Evolutionary conservation across 352 stramenopile species (phyloP), one percentile per base, ranked within the genome.

Genomic region (Phytophthora parvispora): DNA sequence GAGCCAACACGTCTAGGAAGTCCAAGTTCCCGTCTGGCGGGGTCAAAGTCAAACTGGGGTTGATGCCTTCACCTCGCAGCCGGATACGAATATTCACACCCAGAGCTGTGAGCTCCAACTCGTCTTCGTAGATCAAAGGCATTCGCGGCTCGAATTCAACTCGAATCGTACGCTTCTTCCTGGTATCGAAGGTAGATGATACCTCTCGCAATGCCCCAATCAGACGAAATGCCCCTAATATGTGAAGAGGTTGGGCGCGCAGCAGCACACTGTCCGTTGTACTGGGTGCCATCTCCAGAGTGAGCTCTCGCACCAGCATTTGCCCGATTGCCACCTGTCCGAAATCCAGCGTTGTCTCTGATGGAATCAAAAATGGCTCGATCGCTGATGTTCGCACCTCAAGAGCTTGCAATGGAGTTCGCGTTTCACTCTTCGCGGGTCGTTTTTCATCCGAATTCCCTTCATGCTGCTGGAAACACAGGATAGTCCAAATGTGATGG

Each of bases 271-370:
- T 66, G 18, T 82, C 80, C 1, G 45, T 47, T 1, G 54, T 29
- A 20, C 5, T 27, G 3, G 53, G 69, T 79, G 28, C 78, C 42
- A 73, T 92, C 4, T 79, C 81, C 8, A 98, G 57, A 20, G 59
- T 71, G n/a, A 98, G 53, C 20, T 92, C 78, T 6, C 83, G 72
- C 1, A 86, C 50, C 10, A 87, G 72, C 6, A 70, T 74, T 53
- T 93, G 86, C 2, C 91, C 92, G 15, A 98, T 93, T 22, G 93
- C 90, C 6, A 98, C 86, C 53, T 97, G 91, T 9, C 87, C 91
- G 68, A 97, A 98, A 32, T 88, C 73, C 15, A 98, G 60, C 1
- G 60, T 62, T 0, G 76, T 64, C 0, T 78, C 70, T 9, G 84
- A 89, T 3, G 80, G 43, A 1, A 74, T 67, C 9, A 98, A 56